A percentile compares a stretch with the other conserved stretches of the same genome.
Evolutionary conservation across 2,329 filamentous ascomycete species (phyloP).

Genomic region (Polychaeton citri): DNA sequence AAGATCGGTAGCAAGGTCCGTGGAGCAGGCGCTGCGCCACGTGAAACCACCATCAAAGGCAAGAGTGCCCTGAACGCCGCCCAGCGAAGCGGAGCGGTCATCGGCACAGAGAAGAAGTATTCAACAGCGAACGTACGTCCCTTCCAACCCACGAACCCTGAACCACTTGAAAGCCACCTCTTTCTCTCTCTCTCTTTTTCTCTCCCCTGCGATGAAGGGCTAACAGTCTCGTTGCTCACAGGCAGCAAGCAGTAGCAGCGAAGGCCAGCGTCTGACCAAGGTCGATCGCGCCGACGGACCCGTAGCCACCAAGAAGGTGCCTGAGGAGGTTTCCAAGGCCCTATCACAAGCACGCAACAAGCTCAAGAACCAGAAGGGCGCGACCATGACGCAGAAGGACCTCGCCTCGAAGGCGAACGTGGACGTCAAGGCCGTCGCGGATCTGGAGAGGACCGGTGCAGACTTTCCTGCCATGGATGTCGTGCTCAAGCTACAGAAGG

Average conservation of each 20-base stretch:
- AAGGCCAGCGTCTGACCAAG: constrained; percentile 94
- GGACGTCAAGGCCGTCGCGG: constrained; percentile 63
- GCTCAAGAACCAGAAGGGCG: constrained; percentile 62
- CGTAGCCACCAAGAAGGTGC: constrained; percentile 89
- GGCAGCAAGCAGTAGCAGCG: constrained; percentile 27
- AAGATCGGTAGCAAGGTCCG: constrained; percentile 85
- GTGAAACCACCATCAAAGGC: constrained; percentile 82
- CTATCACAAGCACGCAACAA: constrained; percentile 69
- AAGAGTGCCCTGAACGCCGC: constrained; percentile 80
- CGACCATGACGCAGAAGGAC: constrained; percentile 76
- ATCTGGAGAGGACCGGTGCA: constrained; percentile 69
- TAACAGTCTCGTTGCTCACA: too few relatives aligned
- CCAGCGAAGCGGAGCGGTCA: constrained; percentile 59
- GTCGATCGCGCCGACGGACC: constrained; percentile 96
- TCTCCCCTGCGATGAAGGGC: too few relatives aligned
- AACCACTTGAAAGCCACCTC: background rate
- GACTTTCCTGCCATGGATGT: constrained; percentile 77
- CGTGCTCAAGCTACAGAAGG: constrained; percentile 68
- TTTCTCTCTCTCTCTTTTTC: background rate
- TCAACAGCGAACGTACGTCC: constrained; percentile 63
- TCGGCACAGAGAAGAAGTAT: constrained; percentile 88
- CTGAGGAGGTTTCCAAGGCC: constrained; percentile 64
- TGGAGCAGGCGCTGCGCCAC: constrained; percentile 50
- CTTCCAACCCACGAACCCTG: too few relatives aligned
- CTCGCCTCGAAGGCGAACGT: constrained; percentile 82